phyloP scores from a whole-genome alignment of 2,329 filamentous ascomycete genomes.

The Fusarium duplospermum region DNA sequence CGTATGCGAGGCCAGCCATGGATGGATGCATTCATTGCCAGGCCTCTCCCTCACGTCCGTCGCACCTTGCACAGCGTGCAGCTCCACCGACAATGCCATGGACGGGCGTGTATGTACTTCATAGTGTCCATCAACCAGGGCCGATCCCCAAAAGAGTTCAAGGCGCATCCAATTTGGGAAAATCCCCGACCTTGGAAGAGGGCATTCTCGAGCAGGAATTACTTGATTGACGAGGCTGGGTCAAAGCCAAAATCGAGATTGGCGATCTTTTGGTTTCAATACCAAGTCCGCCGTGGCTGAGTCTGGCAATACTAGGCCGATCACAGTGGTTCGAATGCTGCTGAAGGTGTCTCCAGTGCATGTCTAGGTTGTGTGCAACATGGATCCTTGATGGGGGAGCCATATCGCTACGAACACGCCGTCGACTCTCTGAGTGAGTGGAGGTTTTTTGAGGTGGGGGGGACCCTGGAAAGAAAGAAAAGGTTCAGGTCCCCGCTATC shows the following conservation, averaged over 20 bases:
- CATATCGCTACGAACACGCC: slow-evolving; percentile 35
- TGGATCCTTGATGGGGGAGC: neutral
- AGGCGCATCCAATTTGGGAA: slow-evolving; percentile 28
- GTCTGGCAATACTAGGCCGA: slow-evolving; percentile 19
- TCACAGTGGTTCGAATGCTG: slow-evolving; percentile 25
- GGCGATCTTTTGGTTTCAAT: slow-evolving; percentile 32
- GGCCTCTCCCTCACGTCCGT: slow-evolving; percentile 17
- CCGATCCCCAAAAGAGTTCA: slow-evolving; percentile 11
- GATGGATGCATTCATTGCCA: neutral
- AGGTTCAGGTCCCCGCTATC: slow-evolving; percentile 8
- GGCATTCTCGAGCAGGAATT: slow-evolving; percentile 13
- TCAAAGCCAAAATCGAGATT: slow-evolving; percentile 39
- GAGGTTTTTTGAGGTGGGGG: neutral
- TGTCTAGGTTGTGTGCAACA: slow-evolving; percentile 23
- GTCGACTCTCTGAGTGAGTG: slow-evolving; percentile 6
- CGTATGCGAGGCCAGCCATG: neutral
- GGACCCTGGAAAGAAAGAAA: slow-evolving; percentile 15
- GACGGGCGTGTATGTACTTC: neutral
- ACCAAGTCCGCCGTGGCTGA: slow-evolving; percentile 20
- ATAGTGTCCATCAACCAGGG: slow-evolving; percentile 10
- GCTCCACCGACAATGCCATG: neutral
- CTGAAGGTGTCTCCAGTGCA: slow-evolving; percentile 24
- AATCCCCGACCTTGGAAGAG: slow-evolving; percentile 26
- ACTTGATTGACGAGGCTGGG: slow-evolving; percentile 30
- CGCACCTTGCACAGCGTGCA: neutral